Percentiles rank a stretch among this genome's conserved stretches.
Conservation (phyloP, 306 rosid genomes). For the Glycine latifolia region DNA sequence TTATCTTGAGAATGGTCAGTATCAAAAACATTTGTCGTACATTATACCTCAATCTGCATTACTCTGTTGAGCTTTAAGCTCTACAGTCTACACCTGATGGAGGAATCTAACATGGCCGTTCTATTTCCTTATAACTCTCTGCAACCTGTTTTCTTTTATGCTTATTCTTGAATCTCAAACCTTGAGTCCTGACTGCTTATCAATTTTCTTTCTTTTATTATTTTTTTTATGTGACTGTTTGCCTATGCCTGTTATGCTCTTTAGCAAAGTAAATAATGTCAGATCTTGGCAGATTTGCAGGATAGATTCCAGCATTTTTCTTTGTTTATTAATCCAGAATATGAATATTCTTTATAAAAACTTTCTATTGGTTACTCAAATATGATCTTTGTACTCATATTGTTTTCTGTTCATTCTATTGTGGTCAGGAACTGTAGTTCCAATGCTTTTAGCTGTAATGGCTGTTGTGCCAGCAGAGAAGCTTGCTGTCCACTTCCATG, state of each 20-base stretch:
- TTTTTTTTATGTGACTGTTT: neutral
- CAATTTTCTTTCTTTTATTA: no score
- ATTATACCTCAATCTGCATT: neutral
- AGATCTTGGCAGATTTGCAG: conserved; percentile 1
- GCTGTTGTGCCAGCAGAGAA: conserved; percentile 77
- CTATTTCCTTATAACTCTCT: conserved; percentile 3
- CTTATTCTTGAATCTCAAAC: conserved; percentile 6
- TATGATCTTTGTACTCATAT: conserved; percentile 20
- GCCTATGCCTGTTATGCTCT: neutral
- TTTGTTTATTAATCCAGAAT: neutral
- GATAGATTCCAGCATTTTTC: conserved; percentile 17
- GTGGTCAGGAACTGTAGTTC: conserved; percentile 73
- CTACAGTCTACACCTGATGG: neutral
- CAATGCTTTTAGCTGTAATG: conserved; percentile 90
- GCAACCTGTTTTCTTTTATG: conserved; percentile 14
- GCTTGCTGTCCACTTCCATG: conserved; percentile 96
- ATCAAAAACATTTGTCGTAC: neutral
- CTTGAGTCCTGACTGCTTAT: neutral
- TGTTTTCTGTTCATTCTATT: conserved; percentile 7
- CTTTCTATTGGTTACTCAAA: neutral
- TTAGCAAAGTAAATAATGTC: neutral
- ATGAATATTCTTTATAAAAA: no score
- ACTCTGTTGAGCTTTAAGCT: neutral
- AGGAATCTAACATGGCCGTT: neutral
- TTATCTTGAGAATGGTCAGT: neutral